phyloP scores from a whole-genome alignment of 2,329 filamentous ascomycete species.

The Aspergillus pseudonomiae region DNA sequence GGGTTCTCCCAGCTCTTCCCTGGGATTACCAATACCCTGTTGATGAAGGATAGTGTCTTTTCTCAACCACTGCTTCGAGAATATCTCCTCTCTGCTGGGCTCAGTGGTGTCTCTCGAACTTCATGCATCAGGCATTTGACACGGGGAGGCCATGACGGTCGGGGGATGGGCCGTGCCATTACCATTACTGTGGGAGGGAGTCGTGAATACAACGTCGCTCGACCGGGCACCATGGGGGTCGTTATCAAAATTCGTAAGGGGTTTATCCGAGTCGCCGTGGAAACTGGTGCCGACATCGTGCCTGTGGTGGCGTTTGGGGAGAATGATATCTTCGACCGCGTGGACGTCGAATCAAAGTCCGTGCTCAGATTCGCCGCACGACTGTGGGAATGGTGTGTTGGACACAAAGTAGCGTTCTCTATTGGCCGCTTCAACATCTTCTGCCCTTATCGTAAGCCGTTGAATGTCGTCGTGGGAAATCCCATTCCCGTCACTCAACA shows the following conservation, averaged over 20 bases:
- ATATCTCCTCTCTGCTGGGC: constrained; percentile 75
- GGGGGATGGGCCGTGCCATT: constrained; percentile 82
- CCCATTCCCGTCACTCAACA: constrained; percentile 67
- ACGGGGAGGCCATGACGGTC: constrained; percentile 68
- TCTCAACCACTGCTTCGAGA: constrained; percentile 82
- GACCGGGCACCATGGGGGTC: constrained; percentile 71
- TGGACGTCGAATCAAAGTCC: constrained; percentile 68
- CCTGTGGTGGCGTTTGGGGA: constrained; percentile 84
- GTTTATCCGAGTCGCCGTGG: constrained; percentile 84
- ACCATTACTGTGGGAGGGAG: constrained; percentile 90
- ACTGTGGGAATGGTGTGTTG: constrained; percentile 63
- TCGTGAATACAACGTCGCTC: constrained; percentile 77
- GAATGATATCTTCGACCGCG: constrained; percentile 84
- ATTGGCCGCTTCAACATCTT: constrained; percentile 78
- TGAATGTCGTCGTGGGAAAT: constrained; percentile 80
- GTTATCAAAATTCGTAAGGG: constrained; percentile 78
- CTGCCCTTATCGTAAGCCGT: constrained; percentile 76
- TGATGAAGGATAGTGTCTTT: constrained; percentile 85
- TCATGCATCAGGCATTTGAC: constrained; percentile 79
- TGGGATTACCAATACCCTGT: constrained; percentile 80
- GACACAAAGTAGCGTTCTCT: constrained; percentile 80
- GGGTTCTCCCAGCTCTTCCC: constrained; percentile 80
- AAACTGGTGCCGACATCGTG: constrained; percentile 80
- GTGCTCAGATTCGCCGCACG: constrained; percentile 64
- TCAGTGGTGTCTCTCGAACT: constrained; percentile 78